A percentile compares a stretch with the other conserved stretches of the same genome.
Evolutionary conservation across 495 filamentous ascomycete genomes (phyloP).

Genomic region (Choiromyces venosus): DNA sequence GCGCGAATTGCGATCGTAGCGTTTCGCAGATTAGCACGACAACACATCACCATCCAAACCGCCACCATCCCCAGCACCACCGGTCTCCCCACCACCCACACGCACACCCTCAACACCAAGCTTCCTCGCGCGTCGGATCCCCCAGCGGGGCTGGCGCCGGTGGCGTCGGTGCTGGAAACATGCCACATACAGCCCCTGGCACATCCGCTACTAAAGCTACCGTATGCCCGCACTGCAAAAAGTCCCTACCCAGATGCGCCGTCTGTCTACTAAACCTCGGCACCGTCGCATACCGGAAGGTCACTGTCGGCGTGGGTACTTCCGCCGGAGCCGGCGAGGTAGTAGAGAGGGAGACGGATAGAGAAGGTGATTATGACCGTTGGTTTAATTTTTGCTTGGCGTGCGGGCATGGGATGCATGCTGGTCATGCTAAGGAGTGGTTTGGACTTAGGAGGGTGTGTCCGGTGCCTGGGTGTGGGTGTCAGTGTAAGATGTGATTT

Average conservation of each 20-base stretch:
- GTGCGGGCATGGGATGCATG: conserved; percentile 86
- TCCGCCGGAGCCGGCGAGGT: conserved; percentile 18
- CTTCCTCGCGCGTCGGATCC: conserved; percentile 11
- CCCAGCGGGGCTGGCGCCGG: conserved; percentile 3
- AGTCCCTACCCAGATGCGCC: conserved; percentile 81
- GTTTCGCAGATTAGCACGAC: conserved; percentile 13
- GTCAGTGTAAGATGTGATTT: conserved; percentile 59
- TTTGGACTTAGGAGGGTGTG: conserved; percentile 75
- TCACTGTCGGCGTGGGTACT: conserved; percentile 9
- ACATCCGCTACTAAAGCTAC: conserved; percentile 44
- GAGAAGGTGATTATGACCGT: conserved; percentile 37
- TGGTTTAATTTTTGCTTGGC: conserved; percentile 72
- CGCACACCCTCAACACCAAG: conserved; percentile 8
- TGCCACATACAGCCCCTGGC: not conserved
- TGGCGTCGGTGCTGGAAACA: not conserved
- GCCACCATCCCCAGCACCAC: not conserved
- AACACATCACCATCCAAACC: conserved; percentile 20
- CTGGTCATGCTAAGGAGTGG: conserved; percentile 83
- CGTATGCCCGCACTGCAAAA: conserved; percentile 77
- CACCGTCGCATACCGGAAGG: conserved; percentile 41
- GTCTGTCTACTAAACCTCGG: conserved; percentile 84
- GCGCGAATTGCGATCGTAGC: conserved; percentile 68
- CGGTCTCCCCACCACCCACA: conserved; percentile 36
- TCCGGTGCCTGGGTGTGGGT: conserved; percentile 82
- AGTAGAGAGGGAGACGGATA: conserved; percentile 29